Evolutionary conservation across 2,329 filamentous ascomycete genomes (phyloP).

Genomic region (Thielaviopsis musarum): DNA sequence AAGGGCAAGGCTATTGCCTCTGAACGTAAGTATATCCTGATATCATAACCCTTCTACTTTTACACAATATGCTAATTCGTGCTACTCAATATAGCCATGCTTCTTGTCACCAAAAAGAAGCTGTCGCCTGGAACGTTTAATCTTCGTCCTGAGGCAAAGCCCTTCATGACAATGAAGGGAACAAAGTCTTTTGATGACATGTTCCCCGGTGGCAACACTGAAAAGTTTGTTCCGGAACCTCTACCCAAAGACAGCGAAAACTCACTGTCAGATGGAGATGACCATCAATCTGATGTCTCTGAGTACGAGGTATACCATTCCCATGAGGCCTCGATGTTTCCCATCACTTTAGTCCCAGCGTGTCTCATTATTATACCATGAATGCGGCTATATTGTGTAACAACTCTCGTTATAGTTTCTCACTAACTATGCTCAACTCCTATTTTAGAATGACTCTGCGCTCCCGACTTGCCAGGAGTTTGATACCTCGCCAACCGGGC

Average conservation of each 20-base stretch:
- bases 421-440: too few relatives aligned
- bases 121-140: background rate
- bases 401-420: too few relatives aligned
- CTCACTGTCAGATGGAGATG: too few relatives aligned
- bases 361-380: too few relatives aligned
- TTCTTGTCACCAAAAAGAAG: background rate
- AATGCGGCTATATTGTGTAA: too few relatives aligned
- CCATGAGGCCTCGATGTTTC: too few relatives aligned
- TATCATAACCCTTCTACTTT: background rate
- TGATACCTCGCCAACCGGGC: background rate
- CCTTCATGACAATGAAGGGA: background rate
- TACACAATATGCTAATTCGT: background rate
- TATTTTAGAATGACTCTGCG: background rate
- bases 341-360: too few relatives aligned
- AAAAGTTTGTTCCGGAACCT: background rate
- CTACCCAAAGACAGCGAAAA: background rate
- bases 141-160: background rate
- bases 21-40: too few relatives aligned
- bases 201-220: background rate
- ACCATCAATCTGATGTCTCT: too few relatives aligned
- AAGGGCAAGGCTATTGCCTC: background rate
- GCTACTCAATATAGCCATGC: too few relatives aligned
- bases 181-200: background rate
- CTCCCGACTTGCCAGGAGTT: background rate
- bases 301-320: too few relatives aligned